Conservation (phyloP, 1,284 basidiomycete genomes). For the Pterula multifida region DNA sequence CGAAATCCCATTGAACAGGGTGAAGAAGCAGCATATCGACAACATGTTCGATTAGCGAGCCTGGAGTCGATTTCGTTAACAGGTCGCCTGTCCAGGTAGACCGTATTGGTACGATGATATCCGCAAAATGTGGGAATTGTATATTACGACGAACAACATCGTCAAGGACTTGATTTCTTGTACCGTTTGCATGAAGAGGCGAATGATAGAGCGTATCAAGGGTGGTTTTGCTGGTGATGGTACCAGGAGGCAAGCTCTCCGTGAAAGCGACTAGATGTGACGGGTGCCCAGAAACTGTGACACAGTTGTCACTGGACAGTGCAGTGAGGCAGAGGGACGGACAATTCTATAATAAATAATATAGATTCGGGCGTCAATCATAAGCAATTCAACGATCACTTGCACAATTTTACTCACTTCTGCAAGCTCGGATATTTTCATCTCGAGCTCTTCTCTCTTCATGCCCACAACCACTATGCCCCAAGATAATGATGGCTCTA, state of each 20-base stretch:
- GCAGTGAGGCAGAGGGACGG: slow-evolving; percentile 35
- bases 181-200: slow-evolving; percentile 18
- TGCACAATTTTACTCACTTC: slow-evolving; percentile 17
- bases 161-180: slow-evolving; percentile 26
- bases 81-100: slow-evolving; percentile 35
- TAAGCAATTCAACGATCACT: slow-evolving; percentile 5
- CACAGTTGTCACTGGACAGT: slow-evolving; percentile 29
- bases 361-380: slow-evolving; percentile 2
- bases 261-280: slow-evolving; percentile 33
- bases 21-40: slow-evolving; percentile 48
- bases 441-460: slow-evolving; percentile 19
- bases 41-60: slow-evolving; percentile 31
- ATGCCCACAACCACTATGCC: slow-evolving; percentile 37
- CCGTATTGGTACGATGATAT: slow-evolving; percentile 33
- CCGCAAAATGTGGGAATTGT: slow-evolving; percentile 31
- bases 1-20: slow-evolving; percentile 42
- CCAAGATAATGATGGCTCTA: slow-evolving; percentile 32
- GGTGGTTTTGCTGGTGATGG: slow-evolving; percentile 26
- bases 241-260: slow-evolving; percentile 19
- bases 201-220: slow-evolving; percentile 46
- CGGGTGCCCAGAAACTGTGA: slow-evolving; percentile 49
- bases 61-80: slow-evolving; percentile 15
- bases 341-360: slow-evolving; percentile 5
- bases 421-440: slow-evolving; percentile 25
- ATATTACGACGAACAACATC: slow-evolving; percentile 35